Evolutionary conservation across 2,329 filamentous ascomycete species (phyloP), one percentile per base, ranked within the genome.

Genomic region (Pyrenochaeta sp.): DNA sequence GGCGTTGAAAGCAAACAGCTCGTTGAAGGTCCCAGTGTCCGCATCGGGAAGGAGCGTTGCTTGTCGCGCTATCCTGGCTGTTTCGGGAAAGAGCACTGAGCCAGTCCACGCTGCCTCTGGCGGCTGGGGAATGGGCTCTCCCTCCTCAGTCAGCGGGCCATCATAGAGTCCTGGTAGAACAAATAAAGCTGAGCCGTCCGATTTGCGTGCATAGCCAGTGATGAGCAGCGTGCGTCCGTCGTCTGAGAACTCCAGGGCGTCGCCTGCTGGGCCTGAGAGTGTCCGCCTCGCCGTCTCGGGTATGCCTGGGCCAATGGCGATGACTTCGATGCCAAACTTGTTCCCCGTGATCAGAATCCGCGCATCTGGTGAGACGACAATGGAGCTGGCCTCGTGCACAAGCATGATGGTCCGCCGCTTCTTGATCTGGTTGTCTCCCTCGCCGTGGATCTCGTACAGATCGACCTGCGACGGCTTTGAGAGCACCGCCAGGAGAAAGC

Each of bases 281-380:
- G 71, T 71, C 4, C 75, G 66, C 43, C 71, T 58, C 27, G 68
- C 61, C 3, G 74, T 67, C 39, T 73, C 75, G 5, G 70, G 68
- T 1, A 85, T 86, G 47, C 82, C 84, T 2, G 87, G 81, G 42
- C 85, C 85, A 33, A 96, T 79, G 4, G 91, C 90, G 23, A 90
- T 87, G 0, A 97, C 90, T 73, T 97, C 92, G 58, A 97, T 93
- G n/a, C 90, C 91, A 49, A 90, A 90, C 68, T 92, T 87, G 74
- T 93, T 96, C 7, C 92, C 92, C 14, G 91, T 89, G 20, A 92
- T 92, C 40, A 97, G 78, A 12, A 97, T 90, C 37, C 88, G 87
- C 20, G 91, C 91, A 59, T 89, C 90, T 1, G 92, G 91, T 0
- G 92, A 94, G 27, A 97, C 78, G 14, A 90, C 88, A 60, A 97